Percentiles rank a stretch among this genome's conserved stretches.
phyloP scores from a whole-genome alignment of 202 grass and related monocot species.

The Setaria italica region DNA sequence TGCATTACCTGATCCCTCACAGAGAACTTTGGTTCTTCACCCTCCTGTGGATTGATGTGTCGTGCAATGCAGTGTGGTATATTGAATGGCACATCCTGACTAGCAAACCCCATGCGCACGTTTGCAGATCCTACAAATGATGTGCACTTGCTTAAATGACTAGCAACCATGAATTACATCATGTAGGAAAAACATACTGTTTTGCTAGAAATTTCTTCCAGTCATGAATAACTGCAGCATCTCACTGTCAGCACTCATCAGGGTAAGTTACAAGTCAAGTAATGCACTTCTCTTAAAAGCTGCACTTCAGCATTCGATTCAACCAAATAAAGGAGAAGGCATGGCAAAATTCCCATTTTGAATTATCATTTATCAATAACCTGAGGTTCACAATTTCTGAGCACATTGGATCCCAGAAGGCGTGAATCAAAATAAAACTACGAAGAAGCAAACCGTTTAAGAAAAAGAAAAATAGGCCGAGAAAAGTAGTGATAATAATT shows the following conservation, averaged over 20 bases:
- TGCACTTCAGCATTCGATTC: background rate
- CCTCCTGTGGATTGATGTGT: constrained; percentile 43
- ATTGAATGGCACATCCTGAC: constrained; percentile 87
- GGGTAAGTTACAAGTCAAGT: background rate
- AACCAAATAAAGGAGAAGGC: background rate
- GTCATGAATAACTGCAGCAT: background rate
- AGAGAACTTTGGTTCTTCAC: constrained; percentile 42
- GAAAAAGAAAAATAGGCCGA: too few species aligned
- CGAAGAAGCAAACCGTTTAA: background rate
- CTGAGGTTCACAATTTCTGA: background rate
- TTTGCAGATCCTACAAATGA: constrained; percentile 73
- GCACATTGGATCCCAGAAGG: background rate
- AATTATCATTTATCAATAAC: background rate
- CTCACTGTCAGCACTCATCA: background rate
- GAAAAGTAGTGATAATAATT: background rate
- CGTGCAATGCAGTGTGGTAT: constrained; percentile 79
- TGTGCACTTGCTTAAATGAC: background rate
- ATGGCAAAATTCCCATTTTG: background rate
- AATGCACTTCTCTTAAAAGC: constrained; percentile 9
- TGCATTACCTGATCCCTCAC: constrained; percentile 74
- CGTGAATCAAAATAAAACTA: background rate
- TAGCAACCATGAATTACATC: constrained; percentile 2
- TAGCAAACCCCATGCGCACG: constrained; percentile 83
- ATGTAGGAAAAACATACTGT: background rate
- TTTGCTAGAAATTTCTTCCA: background rate